phyloP scores from a whole-genome alignment of 148 eudicot genomes.

The Rhododendron vialii region DNA sequence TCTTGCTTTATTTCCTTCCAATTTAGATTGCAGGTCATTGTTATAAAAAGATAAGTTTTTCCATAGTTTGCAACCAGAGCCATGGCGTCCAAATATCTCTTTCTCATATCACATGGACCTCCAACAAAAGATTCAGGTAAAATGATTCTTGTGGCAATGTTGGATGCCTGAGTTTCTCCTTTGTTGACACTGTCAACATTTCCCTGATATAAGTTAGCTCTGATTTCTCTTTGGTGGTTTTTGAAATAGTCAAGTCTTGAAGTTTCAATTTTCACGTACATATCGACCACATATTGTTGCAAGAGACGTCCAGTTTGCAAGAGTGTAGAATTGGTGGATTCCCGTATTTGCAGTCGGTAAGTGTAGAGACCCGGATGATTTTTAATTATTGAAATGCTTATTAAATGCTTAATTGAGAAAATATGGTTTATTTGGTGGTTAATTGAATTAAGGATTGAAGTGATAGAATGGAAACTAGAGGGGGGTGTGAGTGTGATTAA shows the following conservation, averaged over 20 bases:
- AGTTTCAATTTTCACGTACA: too few relatives aligned
- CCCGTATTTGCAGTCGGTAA: too few relatives aligned
- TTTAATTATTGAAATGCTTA: too few relatives aligned
- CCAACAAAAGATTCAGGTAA: not conserved
- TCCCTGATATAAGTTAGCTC: not conserved
- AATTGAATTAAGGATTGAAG: too few relatives aligned
- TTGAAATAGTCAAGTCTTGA: too few relatives aligned
- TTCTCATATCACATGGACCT: not conserved
- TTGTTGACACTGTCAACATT: not conserved
- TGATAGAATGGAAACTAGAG: too few relatives aligned
- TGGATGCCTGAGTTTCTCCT: not conserved
- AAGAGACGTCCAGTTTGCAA: too few relatives aligned
- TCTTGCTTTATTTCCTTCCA: not conserved
- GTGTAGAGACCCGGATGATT: too few relatives aligned
- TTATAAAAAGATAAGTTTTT: not conserved
- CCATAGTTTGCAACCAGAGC: not conserved
- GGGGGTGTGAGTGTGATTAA: too few relatives aligned
- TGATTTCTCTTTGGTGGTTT: not conserved
- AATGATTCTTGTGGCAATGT: not conserved
- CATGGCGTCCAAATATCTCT: not conserved
- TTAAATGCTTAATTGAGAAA: too few relatives aligned
- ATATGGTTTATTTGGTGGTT: too few relatives aligned
- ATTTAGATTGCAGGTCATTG: not conserved
- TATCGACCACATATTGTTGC: too few relatives aligned
- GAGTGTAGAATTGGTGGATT: rapidly evolving